Evolutionary conservation across 352 stramenopile genomes (phyloP), one percentile per base, ranked within the genome.

Genomic region (Pythium rhizo-oryzae): DNA sequence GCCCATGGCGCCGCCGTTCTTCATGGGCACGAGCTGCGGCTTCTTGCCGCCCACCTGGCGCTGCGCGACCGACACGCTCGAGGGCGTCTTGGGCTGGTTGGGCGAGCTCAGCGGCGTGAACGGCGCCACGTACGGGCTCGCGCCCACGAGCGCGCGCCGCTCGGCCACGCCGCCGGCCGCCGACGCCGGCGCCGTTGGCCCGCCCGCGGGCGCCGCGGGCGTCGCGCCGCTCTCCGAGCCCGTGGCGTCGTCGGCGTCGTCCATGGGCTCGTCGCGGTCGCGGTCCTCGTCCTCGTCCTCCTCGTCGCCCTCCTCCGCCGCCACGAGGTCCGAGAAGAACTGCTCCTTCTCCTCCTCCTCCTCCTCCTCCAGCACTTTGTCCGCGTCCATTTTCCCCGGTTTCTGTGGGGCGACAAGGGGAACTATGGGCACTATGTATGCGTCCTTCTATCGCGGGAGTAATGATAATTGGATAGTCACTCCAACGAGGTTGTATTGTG

Each of bases 81-180:
- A 81, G 16, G 81, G 83, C 37, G 81, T 90, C 68, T 90, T 90
- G 0, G 79, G 77, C 6, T 69, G 64, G 53, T 71, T 82, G 1
- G 84, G 81, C 13, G 80, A 87, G n/a, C 80, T 77, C 67, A 87
- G 75, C 47, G 84, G 84, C 52, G 84, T 92, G 69, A 92, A 92
- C 2, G 84, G 84, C 23, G 81, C 75, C 33, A 92, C 24, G 56
- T 88, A 92, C 28, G 84, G 84, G 65, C 79, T 89, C 49, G 78
- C 81, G 24, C 81, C 75, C 8, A 92, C 77, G 66, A 90, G 81
- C 4, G 84, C 84, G 24, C 80, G 82, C 16, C 82, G 78, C 25
- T 90, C 82, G 43, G 87, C 65, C 2, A 65, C 60, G 2, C 57
- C 65, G 23, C 64, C 51, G 50, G 62, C 43, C 41, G 59, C 49